Evolutionary conservation across 495 filamentous ascomycete species (phyloP), one percentile per base, ranked within the genome.

Genomic region (Tetracladium setigerum): DNA sequence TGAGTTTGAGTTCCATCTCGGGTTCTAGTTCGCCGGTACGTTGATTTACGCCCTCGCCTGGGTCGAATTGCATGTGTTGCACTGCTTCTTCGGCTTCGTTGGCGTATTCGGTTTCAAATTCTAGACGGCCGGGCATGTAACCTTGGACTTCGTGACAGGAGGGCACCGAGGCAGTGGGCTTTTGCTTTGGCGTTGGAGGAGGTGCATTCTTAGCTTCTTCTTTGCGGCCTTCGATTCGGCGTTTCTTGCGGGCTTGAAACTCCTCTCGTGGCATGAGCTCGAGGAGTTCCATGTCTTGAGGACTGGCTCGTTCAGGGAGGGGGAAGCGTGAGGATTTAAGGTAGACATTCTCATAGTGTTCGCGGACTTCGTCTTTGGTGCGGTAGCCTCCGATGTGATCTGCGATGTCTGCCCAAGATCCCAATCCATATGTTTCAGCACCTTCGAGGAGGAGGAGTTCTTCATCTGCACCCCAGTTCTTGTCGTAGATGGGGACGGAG

Each of bases 21-120:
- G 90, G 87, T 49, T 97, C 94, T 14, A 85, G 67, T 55, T 89
- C 84, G 50, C 86, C 85, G 2, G 87, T 95, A 11, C 74, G 68
- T 5, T 82, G 81, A 52, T 92, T 89, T 53, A 92, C 73, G 40
- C 92, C 92, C 57, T 95, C 90, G 12, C 92, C 92, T 1, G 92
- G 89, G 41, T 96, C 91, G 56, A 99, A 99, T 50, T 95, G 83
- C 86, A 99, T 95, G 47, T 92, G 83, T 62, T 97, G 92, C 11
- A 99, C 94, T 0, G 90, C 90, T 66, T 97, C 94, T 64, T 99
- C 92, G 0, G 94, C 92, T 55, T 97, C 94, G 63, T 99, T 97
- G 58, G 89, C 82, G 63, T 91, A 95, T 57, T 99, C 92, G 0
- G 87, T 95, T 72, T 99, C 92, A 58, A 97, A 99, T 60, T 99